Percentiles rank a stretch among this genome's conserved stretches.
Conservation (phyloP, 129 eudicot species). For the Arctium minus region DNA sequence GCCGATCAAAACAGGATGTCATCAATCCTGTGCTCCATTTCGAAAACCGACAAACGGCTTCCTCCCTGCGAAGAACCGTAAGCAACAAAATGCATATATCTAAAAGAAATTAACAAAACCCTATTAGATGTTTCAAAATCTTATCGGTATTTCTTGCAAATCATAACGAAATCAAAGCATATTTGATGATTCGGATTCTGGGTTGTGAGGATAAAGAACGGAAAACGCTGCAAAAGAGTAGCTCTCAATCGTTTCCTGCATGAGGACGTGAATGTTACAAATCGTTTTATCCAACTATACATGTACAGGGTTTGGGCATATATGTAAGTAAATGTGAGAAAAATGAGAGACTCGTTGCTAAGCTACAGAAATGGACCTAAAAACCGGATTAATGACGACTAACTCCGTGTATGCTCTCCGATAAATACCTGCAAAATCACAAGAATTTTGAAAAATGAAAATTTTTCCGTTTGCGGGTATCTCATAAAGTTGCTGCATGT, state of each 20-base stretch:
- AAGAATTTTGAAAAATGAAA: not conserved
- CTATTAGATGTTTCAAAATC: slow-evolving; percentile 1
- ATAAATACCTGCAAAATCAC: slow-evolving; percentile 51
- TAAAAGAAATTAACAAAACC: not conserved
- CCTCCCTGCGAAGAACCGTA: slow-evolving; percentile 15
- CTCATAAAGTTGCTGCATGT: not conserved
- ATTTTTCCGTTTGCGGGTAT: not conserved
- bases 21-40: not conserved
- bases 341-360: slow-evolving; percentile 29
- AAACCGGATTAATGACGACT: slow-evolving; percentile 16
- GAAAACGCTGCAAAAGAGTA: slow-evolving; percentile 11
- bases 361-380: slow-evolving; percentile 41
- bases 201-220: not conserved
- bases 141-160: not conserved
- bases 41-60: not conserved
- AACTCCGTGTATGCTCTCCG: slow-evolving; percentile 52
- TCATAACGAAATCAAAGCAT: not conserved
- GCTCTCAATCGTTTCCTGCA: slow-evolving; percentile 20
- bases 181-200: not conserved
- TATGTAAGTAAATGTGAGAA: slow-evolving; percentile 24
- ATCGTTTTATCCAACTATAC: slow-evolving; percentile 41
- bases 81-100: slow-evolving; percentile 18
- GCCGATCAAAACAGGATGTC: not conserved
- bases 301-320: slow-evolving; percentile 49
- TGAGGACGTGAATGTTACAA: slow-evolving; percentile 25